Percentiles rank a stretch among this genome's conserved stretches.
These are phyloP conservation scores for Lactarius trivialis DNA, from an alignment of 768 basidiomycete genomes.

Conservation along the genomic window DNA sequence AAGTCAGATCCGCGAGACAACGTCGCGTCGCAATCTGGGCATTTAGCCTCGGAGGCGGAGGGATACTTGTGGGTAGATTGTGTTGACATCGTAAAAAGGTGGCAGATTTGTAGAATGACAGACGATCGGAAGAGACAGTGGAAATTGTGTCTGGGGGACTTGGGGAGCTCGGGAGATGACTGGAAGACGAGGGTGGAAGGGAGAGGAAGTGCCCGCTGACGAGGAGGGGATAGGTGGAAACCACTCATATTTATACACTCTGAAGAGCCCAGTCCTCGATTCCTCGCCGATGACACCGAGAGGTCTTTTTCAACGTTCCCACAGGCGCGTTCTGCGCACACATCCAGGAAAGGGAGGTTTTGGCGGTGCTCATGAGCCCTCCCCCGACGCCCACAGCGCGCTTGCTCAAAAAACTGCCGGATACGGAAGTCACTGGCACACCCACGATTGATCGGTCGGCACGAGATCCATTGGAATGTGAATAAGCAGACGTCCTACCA, in stretches of 20 bases:
- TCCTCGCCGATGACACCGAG: background rate
- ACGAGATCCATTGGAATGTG: background rate
- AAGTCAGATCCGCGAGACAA: no score
- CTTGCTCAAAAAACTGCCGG: background rate
- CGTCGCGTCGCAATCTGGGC: slow-evolving; percentile 7
- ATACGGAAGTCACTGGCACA: background rate
- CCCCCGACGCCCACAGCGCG: slow-evolving; percentile 9
- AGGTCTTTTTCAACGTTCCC: background rate
- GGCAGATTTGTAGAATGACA: background rate
- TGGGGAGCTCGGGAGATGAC: background rate
- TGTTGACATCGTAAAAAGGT: background rate
- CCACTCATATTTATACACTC: no score
- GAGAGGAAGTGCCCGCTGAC: no score
- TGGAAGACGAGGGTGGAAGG: background rate
- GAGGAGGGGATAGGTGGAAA: no score
- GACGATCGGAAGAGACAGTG: background rate
- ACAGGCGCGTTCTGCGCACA: slow-evolving; percentile 7
- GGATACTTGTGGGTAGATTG: background rate
- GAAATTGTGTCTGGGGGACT: background rate
- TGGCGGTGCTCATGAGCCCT: background rate
- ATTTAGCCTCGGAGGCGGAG: background rate
- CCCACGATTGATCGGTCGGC: slow-evolving; percentile 2
- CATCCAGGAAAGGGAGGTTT: slow-evolving; percentile 7
- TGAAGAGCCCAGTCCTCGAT: background rate
- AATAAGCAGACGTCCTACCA: no score